Evolutionary conservation across 1,284 basidiomycete genomes (phyloP), one percentile per base, ranked within the genome.

Genomic region (Retiboletus flavoniger): DNA sequence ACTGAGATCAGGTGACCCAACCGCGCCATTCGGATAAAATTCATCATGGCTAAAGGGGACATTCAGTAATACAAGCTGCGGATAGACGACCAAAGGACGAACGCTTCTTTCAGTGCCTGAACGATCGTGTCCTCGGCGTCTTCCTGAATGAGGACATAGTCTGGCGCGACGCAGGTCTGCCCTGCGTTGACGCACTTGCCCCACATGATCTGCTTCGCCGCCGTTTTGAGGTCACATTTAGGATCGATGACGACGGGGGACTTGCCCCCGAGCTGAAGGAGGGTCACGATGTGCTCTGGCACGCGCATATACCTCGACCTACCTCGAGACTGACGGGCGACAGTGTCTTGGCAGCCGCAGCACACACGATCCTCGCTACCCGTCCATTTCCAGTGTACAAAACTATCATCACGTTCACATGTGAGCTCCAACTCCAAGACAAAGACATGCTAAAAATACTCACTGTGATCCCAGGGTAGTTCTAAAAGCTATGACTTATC

Each of bases 401-500:
- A 57, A 88, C 83, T 87, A 17, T 1, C 7, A 24, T 7, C 7
- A n/a, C 32, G 5, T 24, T 13, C 7, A 24, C 24, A 29, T 10
- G 38, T 56, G 31, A 60, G 41, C 14, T 16, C 5, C 16, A 26
- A 11, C 11, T 11, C 17, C 7, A 24, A 19, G 3, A 28, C n/a
- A 0, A 5, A 3, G 13, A 32, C 8, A 32, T 35, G 32, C 51
- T 7, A n/a, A 39, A 44, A 50, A 47, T 44, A 48, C 40, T 77
- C 84, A 93, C 92, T 88, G 61, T 94, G 92, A 60, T 89, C 93
- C 91, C 93, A 97, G 50, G 80, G 82, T 36, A 92, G 77, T 62
- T 93, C 88, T 10, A 97, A 77, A 6, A 95, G 69, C 77, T 87
- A 59, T 17, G 38, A 11, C 4, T 13, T 3, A 8, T 2, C 4